Evolutionary conservation across 2,329 filamentous ascomycete genomes (phyloP).

Genomic region (Calonectria fujianensis): DNA sequence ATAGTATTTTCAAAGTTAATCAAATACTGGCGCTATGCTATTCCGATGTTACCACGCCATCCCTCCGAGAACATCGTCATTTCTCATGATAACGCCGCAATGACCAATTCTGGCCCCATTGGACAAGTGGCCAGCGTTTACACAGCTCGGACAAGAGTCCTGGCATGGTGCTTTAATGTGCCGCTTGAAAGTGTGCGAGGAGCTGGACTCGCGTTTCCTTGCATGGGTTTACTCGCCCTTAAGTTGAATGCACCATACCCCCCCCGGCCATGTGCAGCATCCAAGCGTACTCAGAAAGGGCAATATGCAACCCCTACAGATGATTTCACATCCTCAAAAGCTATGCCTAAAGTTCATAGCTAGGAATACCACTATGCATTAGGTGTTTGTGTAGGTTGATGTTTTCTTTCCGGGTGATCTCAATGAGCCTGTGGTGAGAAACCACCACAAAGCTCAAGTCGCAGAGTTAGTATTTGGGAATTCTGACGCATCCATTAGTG

Average conservation of each 20-base stretch:
- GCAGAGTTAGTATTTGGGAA: fast-evolving
- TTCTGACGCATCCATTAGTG: not conserved
- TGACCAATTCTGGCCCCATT: not conserved
- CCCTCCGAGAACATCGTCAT: no score
- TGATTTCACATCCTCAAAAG: not conserved
- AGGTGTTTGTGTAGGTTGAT: not conserved
- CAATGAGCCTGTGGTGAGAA: not conserved
- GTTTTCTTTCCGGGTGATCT: not conserved
- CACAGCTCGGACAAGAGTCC: not conserved
- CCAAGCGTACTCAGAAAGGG: no score
- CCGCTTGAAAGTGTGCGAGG: not conserved
- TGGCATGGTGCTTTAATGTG: not conserved
- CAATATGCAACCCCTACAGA: not conserved
- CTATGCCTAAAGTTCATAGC: not conserved
- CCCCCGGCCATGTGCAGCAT: not conserved
- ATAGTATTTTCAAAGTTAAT: not conserved
- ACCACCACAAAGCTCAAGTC: not conserved
- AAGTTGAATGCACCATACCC: not conserved
- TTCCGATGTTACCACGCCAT: no score
- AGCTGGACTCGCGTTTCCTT: not conserved
- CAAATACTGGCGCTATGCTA: no score
- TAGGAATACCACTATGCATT: not conserved
- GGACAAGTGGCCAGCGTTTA: not conserved
- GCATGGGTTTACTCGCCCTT: not conserved
- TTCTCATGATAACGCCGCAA: no score